Evolutionary conservation across 2,329 filamentous ascomycete genomes (phyloP).

Genomic region (Orbilia blumenaviensis): DNA sequence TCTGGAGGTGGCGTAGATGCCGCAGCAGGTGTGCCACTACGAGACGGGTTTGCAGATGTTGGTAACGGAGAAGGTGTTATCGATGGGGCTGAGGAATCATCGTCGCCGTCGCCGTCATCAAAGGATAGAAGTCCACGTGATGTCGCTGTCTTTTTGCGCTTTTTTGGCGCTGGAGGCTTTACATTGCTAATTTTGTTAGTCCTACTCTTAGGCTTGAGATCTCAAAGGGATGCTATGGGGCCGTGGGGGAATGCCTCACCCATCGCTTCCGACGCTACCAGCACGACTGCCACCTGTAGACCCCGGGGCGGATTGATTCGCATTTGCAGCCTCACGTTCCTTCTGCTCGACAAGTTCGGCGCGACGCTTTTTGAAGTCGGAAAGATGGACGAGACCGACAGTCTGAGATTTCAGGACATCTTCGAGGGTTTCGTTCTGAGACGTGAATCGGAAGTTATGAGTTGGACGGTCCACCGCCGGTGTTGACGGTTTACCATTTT

Average conservation of each 20-base stretch:
- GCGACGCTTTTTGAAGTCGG: constrained; percentile 94
- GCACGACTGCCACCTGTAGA: constrained; percentile 67
- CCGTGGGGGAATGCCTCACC: constrained; percentile 64
- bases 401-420: constrained; percentile 85
- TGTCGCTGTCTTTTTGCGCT: constrained; percentile 52
- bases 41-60: constrained; percentile 37
- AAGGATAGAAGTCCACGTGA: constrained; percentile 50
- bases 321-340: constrained; percentile 78
- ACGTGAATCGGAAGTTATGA: constrained; percentile 72
- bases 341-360: constrained; percentile 93
- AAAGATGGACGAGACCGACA: constrained; percentile 88
- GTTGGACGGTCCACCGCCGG: constrained; percentile 57
- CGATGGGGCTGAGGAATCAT: constrained; percentile 39
- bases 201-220: constrained; percentile 9
- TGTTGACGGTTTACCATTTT: constrained; percentile 53
- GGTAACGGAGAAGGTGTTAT: constrained; percentile 47
- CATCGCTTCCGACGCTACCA: constrained; percentile 65
- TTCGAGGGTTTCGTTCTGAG: constrained; percentile 78
- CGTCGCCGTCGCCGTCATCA: constrained; percentile 39
- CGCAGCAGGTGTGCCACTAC: constrained; percentile 31
- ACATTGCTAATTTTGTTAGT: constrained; percentile 54
- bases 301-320: constrained; percentile 60
- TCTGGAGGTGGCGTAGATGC: constrained; percentile 33
- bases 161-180: constrained; percentile 52
- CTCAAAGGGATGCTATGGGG: constrained; percentile 60